phyloP scores from a whole-genome alignment of 2,329 filamentous ascomycete species.

The Cladophialophora psammophila region DNA sequence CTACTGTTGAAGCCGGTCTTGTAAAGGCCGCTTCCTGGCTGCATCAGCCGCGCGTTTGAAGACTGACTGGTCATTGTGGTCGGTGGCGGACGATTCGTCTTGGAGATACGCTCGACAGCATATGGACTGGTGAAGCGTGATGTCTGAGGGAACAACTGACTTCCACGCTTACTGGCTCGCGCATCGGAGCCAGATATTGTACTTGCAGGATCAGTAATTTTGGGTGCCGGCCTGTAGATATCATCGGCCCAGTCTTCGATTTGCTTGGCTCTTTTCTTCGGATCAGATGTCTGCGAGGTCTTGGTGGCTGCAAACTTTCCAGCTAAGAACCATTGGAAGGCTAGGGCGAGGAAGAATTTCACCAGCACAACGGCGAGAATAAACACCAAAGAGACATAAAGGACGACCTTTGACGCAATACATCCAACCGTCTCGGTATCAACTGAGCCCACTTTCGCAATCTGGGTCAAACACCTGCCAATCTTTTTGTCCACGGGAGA shows the following conservation, averaged over 20 bases:
- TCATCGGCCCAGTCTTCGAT: conserved; percentile 99
- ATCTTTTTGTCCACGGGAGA: conserved; percentile 78
- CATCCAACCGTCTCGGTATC: conserved; percentile 97
- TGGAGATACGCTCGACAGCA: conserved; percentile 70
- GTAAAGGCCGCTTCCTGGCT: conserved; percentile 70
- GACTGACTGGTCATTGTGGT: conserved; percentile 96
- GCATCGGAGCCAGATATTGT: conserved; percentile 70
- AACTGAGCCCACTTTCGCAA: conserved; percentile 93
- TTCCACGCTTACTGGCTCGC: conserved; percentile 78
- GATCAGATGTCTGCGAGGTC: conserved; percentile 81
- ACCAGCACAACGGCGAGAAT: conserved; percentile 87
- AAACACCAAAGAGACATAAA: conserved; percentile 90
- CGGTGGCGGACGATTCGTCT: conserved; percentile 64
- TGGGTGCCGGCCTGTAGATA: conserved; percentile 89
- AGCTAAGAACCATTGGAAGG: conserved; percentile 97
- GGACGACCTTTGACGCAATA: conserved; percentile 95
- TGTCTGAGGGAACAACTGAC: conserved; percentile 86
- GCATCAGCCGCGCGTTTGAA: conserved; percentile 74
- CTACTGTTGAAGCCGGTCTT: conserved; percentile 63
- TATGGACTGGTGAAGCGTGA: conserved; percentile 94
- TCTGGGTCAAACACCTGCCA: conserved; percentile 87
- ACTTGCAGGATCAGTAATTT: conserved; percentile 76
- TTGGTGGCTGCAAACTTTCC: conserved; percentile 83
- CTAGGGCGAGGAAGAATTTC: conserved; percentile 85
- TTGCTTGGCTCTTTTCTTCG: conserved; percentile 85